Evolutionary conservation across 2,329 filamentous ascomycete species (phyloP), one percentile per base, ranked within the genome.

Genomic region (Phialophora tarda): DNA sequence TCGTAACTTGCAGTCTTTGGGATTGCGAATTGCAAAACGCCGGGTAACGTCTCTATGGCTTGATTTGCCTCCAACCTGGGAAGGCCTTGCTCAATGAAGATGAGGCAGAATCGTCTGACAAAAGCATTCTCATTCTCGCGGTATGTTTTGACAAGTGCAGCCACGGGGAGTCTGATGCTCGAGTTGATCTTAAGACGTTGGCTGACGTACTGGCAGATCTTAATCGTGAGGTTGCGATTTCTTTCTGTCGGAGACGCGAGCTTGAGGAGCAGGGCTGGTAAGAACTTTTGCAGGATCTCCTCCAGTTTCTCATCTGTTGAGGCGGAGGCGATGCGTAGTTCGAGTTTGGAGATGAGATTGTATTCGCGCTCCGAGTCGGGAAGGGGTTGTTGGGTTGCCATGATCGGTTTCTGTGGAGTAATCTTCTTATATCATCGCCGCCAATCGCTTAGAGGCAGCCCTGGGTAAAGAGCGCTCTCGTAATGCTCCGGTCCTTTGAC

Each of bases 41-140:
- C 83, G 1, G 92, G 88, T n/a, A 97, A 78, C 4, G 97, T 81
- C 11, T 88, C 86, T 41, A 89, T 84, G 71, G 92, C 86, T 50
- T 94, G 90, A 61, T 79, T 77, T 11, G 83, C 77, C 1, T 84
- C 82, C 23, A 91, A 77, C 58, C 89, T 83, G 59, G 84, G 84
- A 53, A 91, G 82, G 47, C 94, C 95, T 75, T 96, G 92, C 74
- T 96, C 91, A 44, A 97, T 90, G 75, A 96, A 97, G 21, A 91
- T 84, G 48, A 98, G 82, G 78, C 98, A 93, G 72, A 97, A 91
- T 75, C 96, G 91, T 69, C 92, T 89, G 70, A 99, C 87, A 44
- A 97, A 83, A 0, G 89, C 82, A 12, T 89, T 89, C 47, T 88
- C 83, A 44, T 87, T 87, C 24, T 91, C 87, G 77, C 96, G 96